These are phyloP conservation scores for Atalantia buxifolia DNA, from an alignment of 345 rosid species.

Conservation along the genomic window DNA sequence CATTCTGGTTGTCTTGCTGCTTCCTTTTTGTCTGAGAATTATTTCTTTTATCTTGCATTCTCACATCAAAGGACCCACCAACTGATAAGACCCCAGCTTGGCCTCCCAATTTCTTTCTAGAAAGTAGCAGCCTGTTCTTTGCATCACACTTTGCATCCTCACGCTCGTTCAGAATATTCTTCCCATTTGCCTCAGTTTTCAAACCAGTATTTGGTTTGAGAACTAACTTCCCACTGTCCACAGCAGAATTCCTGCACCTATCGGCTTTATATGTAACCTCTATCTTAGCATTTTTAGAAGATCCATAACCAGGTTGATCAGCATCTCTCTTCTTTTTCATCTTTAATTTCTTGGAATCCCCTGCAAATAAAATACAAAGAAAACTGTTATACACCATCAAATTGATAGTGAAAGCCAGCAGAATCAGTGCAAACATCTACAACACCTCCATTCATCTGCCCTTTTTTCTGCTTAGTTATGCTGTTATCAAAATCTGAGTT, in stretches of 20 bases:
- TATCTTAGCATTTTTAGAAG: constrained; percentile 38
- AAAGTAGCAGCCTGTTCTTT: constrained; percentile 27
- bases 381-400: constrained; percentile 1
- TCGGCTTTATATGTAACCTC: constrained; percentile 23
- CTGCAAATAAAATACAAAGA: constrained; percentile 27
- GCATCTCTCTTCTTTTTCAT: constrained; percentile 42
- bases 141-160: constrained; percentile 34
- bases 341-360: constrained; percentile 34
- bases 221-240: constrained; percentile 15
- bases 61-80: constrained; percentile 39
- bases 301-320: constrained; percentile 30
- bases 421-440: constrained; percentile 9
- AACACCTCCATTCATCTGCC: constrained; percentile 28
- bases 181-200: constrained; percentile 25
- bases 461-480: constrained; percentile 12
- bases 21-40: constrained; percentile 43
- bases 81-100: constrained; percentile 38
- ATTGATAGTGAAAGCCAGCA: background rate
- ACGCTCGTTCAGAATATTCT: constrained; percentile 17
- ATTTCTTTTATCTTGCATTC: constrained; percentile 24
- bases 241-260: constrained; percentile 14
- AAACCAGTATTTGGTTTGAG: constrained; percentile 23
- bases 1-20: constrained; percentile 32
- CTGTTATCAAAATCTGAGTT: constrained; percentile 12
- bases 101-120: constrained; percentile 32